Percentiles rank a stretch among this genome's conserved stretches.
These are phyloP conservation scores for Aspergillus mulundensis DNA, from an alignment of 495 filamentous ascomycete species.

Conservation along the genomic window DNA sequence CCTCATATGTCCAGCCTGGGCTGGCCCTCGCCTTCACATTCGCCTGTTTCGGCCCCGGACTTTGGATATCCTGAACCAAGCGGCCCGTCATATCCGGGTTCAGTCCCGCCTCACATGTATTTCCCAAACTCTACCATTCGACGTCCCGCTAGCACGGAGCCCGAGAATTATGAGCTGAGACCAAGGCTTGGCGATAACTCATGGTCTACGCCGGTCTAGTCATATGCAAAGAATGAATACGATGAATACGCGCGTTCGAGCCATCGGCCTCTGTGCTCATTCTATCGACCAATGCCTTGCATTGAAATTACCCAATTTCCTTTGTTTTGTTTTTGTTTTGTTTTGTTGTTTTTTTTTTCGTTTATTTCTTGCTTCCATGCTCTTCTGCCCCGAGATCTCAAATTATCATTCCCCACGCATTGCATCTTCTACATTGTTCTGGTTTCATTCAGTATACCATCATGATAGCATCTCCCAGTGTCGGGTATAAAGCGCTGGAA, in stretches of 20 bases:
- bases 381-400: constrained; percentile 18
- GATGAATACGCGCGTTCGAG: not conserved
- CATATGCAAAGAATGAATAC: not conserved
- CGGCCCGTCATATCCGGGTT: constrained; percentile 50
- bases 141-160: constrained; percentile 67
- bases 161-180: constrained; percentile 63
- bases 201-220: constrained; percentile 43
- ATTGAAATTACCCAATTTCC: not conserved
- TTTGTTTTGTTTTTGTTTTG: constrained; percentile 18
- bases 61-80: constrained; percentile 69
- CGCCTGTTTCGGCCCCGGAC: constrained; percentile 60
- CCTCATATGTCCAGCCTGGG: constrained; percentile 69
- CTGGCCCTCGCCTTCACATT: constrained; percentile 70
- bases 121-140: constrained; percentile 60
- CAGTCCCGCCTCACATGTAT: constrained; percentile 62
- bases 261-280: not conserved
- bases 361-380: constrained; percentile 17
- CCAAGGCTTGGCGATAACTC: constrained; percentile 39
- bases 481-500: constrained; percentile 25
- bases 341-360: no score
- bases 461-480: constrained; percentile 22
- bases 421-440: constrained; percentile 25
- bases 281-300: not conserved
- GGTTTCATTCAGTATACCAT: constrained; percentile 17
- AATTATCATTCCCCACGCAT: constrained; percentile 19